phyloP scores from a whole-genome alignment of 495 filamentous ascomycete species.

The Daldinia bambusicola region DNA sequence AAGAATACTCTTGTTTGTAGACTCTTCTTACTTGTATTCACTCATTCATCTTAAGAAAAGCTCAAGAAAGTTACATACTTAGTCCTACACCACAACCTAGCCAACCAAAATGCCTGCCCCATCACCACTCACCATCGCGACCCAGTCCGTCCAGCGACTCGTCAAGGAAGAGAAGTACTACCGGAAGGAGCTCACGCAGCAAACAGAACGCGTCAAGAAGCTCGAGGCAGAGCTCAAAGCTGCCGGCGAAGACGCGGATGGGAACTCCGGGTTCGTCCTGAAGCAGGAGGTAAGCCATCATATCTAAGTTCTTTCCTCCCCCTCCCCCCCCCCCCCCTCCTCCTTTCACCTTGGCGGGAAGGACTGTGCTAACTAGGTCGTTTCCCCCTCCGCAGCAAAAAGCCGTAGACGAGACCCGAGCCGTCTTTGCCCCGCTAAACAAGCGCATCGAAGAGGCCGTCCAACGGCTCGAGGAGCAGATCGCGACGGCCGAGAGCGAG shows the following conservation, averaged over 20 bases:
- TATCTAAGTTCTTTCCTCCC: too few species aligned
- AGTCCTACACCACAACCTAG: too few species aligned
- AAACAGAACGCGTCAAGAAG: slow-evolving; percentile 76
- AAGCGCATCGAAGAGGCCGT: slow-evolving; percentile 74
- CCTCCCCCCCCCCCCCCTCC: too few species aligned
- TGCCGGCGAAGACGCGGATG: slow-evolving; percentile 59
- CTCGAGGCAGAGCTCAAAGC: slow-evolving; percentile 63
- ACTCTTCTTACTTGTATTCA: not conserved
- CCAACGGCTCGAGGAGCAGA: slow-evolving; percentile 70
- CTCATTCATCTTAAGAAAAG: not conserved
- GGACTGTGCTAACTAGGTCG: slow-evolving; percentile 43
- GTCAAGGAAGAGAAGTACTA: slow-evolving; percentile 93
- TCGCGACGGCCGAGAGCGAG: slow-evolving; percentile 64
- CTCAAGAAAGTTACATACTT: not conserved
- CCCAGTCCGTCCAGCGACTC: slow-evolving; percentile 77
- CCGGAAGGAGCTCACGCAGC: slow-evolving; percentile 79
- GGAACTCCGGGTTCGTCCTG: slow-evolving; percentile 74
- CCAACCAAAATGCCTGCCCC: slow-evolving; percentile 71
- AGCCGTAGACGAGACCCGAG: slow-evolving; percentile 83
- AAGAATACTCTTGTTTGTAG: not conserved
- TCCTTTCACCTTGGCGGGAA: too few species aligned
- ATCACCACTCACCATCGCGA: slow-evolving; percentile 75
- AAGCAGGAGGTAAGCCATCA: slow-evolving; percentile 80
- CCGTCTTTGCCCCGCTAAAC: slow-evolving; percentile 75
- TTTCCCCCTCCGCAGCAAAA: slow-evolving; percentile 64